Conservation (phyloP, 805 yeast species). For the Maudiozyma serrabonitensis region DNA sequence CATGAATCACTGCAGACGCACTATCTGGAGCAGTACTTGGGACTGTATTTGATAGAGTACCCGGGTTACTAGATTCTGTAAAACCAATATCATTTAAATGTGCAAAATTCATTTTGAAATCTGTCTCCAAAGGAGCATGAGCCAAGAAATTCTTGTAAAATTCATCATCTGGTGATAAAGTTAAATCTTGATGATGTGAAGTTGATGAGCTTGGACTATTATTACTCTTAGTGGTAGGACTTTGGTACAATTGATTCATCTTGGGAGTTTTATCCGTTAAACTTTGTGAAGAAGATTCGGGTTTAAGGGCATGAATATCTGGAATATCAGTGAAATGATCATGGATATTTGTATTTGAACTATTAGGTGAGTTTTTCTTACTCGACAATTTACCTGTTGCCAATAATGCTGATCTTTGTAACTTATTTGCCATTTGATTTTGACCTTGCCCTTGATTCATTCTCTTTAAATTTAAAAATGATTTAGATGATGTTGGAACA, state of each 20-base stretch:
- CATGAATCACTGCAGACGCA: not conserved
- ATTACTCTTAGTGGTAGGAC: not conserved
- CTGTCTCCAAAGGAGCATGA: constrained; percentile 35
- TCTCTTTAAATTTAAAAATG: constrained; percentile 1
- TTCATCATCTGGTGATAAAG: constrained; percentile 1
- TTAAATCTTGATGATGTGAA: not conserved
- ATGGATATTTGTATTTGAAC: not conserved
- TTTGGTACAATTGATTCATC: not conserved
- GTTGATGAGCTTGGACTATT: not conserved
- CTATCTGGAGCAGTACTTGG: not conserved
- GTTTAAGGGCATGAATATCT: not conserved
- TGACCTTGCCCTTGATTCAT: not conserved
- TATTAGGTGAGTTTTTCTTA: not conserved
- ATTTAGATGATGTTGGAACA: constrained; percentile 6
- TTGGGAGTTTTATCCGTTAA: not conserved
- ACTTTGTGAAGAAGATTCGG: not conserved
- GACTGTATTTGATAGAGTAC: not conserved
- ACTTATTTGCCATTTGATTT: not conserved
- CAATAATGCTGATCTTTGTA: not conserved
- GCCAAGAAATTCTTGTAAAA: constrained; percentile 6
- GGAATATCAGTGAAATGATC: constrained; percentile 1
- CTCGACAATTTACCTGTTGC: not conserved
- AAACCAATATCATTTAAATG: constrained; percentile 53
- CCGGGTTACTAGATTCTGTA: constrained; percentile 2
- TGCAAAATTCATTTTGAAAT: constrained; percentile 39